Conservation (phyloP, 306 rosid species). For the Acacia acuminata region DNA sequence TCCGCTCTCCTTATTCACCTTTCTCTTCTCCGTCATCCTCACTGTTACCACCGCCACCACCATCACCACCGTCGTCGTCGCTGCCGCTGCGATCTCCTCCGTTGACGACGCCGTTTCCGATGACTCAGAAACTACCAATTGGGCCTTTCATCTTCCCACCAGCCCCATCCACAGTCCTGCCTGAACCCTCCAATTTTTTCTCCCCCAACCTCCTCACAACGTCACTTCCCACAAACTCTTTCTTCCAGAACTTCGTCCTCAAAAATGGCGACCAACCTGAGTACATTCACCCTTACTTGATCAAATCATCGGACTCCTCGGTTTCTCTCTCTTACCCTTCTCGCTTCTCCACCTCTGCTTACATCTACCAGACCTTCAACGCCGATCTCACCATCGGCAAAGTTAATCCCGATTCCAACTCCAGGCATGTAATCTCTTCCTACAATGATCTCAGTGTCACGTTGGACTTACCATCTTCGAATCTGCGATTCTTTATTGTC, state of each 20-base stretch:
- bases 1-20: not conserved
- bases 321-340: conserved; percentile 70
- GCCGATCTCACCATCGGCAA: conserved; percentile 65
- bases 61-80: not conserved
- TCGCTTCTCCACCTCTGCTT: conserved; percentile 48
- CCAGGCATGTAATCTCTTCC: conserved; percentile 58
- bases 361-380: conserved; percentile 59
- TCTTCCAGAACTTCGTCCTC: conserved; percentile 78
- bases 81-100: not conserved
- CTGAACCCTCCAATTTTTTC: conserved; percentile 79
- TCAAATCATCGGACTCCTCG: conserved; percentile 57
- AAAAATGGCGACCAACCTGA: conserved; percentile 75
- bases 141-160: conserved; percentile 65
- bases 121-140: conserved; percentile 1
- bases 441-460: conserved; percentile 73
- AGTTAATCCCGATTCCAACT: conserved; percentile 12
- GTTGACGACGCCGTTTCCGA: not conserved
- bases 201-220: conserved; percentile 56
- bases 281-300: conserved; percentile 78
- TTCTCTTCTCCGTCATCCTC: not conserved
- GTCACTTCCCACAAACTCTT: conserved; percentile 83
- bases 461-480: conserved; percentile 69
- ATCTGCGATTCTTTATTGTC: conserved; percentile 59
- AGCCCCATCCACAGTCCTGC: conserved; percentile 60
- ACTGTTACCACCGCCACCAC: not conserved